Base-by-base conservation (phyloP, 129 eudicot species). In the Chrysanthemum seticuspe region DNA sequence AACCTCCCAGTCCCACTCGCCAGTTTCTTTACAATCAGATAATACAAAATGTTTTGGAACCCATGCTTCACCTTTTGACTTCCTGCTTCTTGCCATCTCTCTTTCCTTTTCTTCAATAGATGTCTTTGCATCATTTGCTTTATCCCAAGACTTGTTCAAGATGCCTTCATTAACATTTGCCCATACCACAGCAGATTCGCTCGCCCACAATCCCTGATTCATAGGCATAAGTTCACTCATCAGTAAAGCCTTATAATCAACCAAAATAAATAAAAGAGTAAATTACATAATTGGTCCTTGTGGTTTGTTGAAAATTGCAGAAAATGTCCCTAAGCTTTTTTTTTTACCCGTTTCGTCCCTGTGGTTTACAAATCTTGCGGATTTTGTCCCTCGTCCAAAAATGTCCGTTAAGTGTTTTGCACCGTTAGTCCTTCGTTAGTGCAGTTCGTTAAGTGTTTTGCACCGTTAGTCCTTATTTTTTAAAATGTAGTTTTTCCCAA, bases 111-210 rank as follows among this genome's bases (percentile, higher is more conserved):
- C 85, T 81, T 93, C 97, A 7, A 90, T 21, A 2, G 36, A 21
- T 53, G 70, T 70, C 76, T 93, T 93, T 21, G 89, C 90, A 66
- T 81, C 89, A 62, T 77, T 82, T 55, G 98, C 98, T 76, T 83
- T 83, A 13, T 90, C 96, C 98, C 98, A 93, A 23, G 65, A 71
- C 21, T 84, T 85, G 68, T 62, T 76, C 73, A 90, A 36, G 9
- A 93, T 90, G 2, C 90, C 80, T 73, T 70, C 74, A 74, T 80
- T 89, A 69, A 93, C 90, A 71, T 93, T 85, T 13, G 80, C 86
- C 98, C 98, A 93, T 29, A 86, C 79, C 5, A 84, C 87, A 6
- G 88, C 83, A 53, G 97, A 93, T 73, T 93, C 98, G 19, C 81
- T 87, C 19, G 62, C 75, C 64, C 62, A 67, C 67, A 93, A 56